phyloP scores from a whole-genome alignment of 2,329 filamentous ascomycete genomes.

The Colletotrichum phormii region DNA sequence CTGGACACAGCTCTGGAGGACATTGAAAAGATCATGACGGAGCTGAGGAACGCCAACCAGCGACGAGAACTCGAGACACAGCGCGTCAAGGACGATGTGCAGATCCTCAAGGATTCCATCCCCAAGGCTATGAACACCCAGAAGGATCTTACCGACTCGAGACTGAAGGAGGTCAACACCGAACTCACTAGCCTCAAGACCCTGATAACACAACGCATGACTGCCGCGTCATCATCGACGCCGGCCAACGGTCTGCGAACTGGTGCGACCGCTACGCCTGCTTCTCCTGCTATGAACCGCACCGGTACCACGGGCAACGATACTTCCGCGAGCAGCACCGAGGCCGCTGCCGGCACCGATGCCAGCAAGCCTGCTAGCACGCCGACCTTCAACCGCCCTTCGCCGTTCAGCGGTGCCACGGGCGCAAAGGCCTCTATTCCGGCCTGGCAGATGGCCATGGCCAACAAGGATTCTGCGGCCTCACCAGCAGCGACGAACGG shows the following conservation, averaged over 20 bases:
- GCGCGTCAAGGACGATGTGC: constrained; percentile 87
- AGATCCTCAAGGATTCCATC: constrained; percentile 83
- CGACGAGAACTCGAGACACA: constrained; percentile 89
- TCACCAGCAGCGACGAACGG: constrained; percentile 43
- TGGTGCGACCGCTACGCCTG: constrained; percentile 39
- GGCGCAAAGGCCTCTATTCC: constrained; percentile 76
- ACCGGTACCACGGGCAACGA: constrained; percentile 43
- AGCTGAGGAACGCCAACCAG: constrained; percentile 84
- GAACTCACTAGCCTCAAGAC: constrained; percentile 95
- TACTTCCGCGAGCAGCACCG: constrained; percentile 43
- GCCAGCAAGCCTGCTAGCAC: constrained; percentile 46
- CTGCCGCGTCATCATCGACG: constrained; percentile 42
- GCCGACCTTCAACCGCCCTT: constrained; percentile 42
- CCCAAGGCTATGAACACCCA: constrained; percentile 90
- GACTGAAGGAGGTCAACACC: constrained; percentile 84
- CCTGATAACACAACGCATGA: constrained; percentile 76
- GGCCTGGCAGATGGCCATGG: constrained; percentile 82
- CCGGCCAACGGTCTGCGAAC: constrained; percentile 41
- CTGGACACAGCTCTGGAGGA: constrained; percentile 85
- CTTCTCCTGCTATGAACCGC: background rate
- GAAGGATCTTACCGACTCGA: constrained; percentile 83
- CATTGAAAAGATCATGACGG: constrained; percentile 83
- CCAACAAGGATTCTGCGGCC: constrained; percentile 58
- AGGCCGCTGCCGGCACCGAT: constrained; percentile 44
- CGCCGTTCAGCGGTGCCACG: constrained; percentile 53